phyloP scores from a whole-genome alignment of 2,329 filamentous ascomycete genomes.

The Penicillium digitatum region DNA sequence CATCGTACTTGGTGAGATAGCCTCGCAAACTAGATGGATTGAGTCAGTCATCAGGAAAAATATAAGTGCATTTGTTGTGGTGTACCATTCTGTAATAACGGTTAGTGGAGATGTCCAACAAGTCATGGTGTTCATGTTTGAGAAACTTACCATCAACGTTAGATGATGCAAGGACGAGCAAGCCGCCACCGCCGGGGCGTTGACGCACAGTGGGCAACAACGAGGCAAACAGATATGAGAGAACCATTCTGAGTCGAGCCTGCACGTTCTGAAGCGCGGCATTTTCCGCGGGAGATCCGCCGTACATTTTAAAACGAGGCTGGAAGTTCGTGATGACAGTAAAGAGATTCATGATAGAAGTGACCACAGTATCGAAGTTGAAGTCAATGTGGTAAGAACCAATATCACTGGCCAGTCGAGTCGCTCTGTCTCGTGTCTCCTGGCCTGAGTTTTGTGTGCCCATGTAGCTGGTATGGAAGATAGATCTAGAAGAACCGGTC shows the following conservation, averaged over 20 bases:
- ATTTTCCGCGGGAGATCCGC: slow-evolving; percentile 59
- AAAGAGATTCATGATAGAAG: slow-evolving; percentile 59
- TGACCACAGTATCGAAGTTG: slow-evolving; percentile 66
- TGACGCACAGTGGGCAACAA: slow-evolving; percentile 58
- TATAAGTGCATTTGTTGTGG: background rate
- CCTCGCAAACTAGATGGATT: slow-evolving; percentile 27
- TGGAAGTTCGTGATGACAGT: slow-evolving; percentile 57
- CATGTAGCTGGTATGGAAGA: slow-evolving; percentile 67
- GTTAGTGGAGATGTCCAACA: background rate
- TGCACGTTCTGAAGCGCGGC: slow-evolving; percentile 66
- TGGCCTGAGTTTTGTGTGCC: slow-evolving; percentile 64
- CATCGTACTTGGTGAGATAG: slow-evolving; percentile 70
- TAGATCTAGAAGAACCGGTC: slow-evolving; percentile 12
- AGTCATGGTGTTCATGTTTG: background rate
- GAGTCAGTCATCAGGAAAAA: slow-evolving; percentile 18
- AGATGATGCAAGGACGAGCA: slow-evolving; percentile 64
- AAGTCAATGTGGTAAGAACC: slow-evolving; percentile 69
- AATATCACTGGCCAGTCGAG: slow-evolving; percentile 57
- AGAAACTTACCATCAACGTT: slow-evolving; percentile 53
- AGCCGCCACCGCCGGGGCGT: slow-evolving; percentile 52
- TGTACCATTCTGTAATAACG: slow-evolving; percentile 28
- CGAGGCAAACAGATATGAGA: slow-evolving; percentile 62
- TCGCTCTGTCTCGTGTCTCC: slow-evolving; percentile 65
- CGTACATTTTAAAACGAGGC: slow-evolving; percentile 61
- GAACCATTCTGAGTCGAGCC: slow-evolving; percentile 62